Evolutionary conservation across 1,139 yeast genomes (phyloP).

Genomic region (Kurtzmaniella quercitrusa): DNA sequence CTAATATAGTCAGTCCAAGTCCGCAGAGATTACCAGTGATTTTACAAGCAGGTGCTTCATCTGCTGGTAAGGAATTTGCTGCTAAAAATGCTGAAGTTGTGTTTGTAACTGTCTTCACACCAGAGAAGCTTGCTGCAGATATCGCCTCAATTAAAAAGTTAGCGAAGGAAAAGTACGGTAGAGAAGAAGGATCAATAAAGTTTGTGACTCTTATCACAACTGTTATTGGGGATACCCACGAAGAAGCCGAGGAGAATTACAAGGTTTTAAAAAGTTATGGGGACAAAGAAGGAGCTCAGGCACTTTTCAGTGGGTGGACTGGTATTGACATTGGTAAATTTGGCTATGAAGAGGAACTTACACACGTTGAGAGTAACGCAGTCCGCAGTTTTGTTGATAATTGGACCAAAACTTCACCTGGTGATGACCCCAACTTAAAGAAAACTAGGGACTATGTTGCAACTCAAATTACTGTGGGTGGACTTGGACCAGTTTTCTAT

Average conservation of each 20-base stretch:
- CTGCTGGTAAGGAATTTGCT: constrained; percentile 39
- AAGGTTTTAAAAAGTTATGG: constrained; percentile 26
- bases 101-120: constrained; percentile 29
- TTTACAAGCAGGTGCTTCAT: constrained; percentile 46
- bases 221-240: constrained; percentile 31
- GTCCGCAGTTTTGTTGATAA: constrained; percentile 25
- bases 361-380: constrained; percentile 25
- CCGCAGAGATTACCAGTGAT: constrained; percentile 43
- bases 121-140: constrained; percentile 24
- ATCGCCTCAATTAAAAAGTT: constrained; percentile 23
- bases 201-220: constrained; percentile 30
- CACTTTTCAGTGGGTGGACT: constrained; percentile 34
- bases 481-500: constrained; percentile 23
- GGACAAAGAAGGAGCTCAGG: constrained; percentile 39
- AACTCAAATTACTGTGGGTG: constrained; percentile 25
- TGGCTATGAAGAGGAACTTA: constrained; percentile 24
- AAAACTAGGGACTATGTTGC: constrained; percentile 25
- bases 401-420: constrained; percentile 28
- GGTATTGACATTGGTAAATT: constrained; percentile 31
- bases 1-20: constrained; percentile 38
- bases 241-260: constrained; percentile 29
- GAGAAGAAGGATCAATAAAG: constrained; percentile 33
- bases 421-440: constrained; percentile 19
- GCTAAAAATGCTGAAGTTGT: constrained; percentile 45
- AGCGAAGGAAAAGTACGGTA: constrained; percentile 26